Percentiles rank a stretch among this genome's conserved stretches.
Conservation (phyloP, 768 basidiomycete genomes). For the Podaxis mareebaensis region DNA sequence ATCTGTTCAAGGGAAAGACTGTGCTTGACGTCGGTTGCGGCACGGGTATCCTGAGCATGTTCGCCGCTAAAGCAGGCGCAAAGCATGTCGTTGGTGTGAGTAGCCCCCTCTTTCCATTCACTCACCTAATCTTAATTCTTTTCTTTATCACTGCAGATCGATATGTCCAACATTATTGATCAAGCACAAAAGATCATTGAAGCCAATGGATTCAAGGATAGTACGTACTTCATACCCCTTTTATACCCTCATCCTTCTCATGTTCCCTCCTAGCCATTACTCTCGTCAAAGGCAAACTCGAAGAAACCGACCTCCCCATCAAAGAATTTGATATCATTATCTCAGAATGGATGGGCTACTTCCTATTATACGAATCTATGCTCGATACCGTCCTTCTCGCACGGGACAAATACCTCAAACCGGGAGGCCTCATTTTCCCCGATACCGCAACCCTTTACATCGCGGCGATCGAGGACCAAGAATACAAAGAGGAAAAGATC, state of each 20-base stretch:
- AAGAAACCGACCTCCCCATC: conserved; percentile 87
- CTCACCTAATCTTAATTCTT: conserved; percentile 17
- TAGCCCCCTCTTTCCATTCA: conserved; percentile 18
- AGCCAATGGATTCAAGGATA: conserved; percentile 94
- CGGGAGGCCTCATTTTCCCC: conserved; percentile 91
- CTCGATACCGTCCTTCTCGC: conserved; percentile 97
- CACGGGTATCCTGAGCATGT: conserved; percentile 98
- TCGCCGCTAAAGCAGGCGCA: conserved; percentile 94
- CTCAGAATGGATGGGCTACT: conserved; percentile 99
- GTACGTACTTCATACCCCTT: conserved; percentile 44
- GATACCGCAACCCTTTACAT: conserved; percentile 91
- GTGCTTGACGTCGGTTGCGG: conserved; percentile 99
- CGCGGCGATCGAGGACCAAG: conserved; percentile 98
- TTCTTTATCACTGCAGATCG: conserved; percentile 60
- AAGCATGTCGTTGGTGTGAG: conserved; percentile 90
- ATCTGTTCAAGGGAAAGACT: conserved; percentile 95
- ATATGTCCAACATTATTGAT: conserved; percentile 99
- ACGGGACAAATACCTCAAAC: conserved; percentile 94
- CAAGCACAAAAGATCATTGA: conserved; percentile 97
- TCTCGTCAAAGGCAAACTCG: conserved; percentile 96
- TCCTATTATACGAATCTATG: conserved; percentile 99
- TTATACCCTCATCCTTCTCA: conserved; percentile 13
- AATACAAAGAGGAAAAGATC: conserved; percentile 99
- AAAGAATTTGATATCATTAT: conserved; percentile 97
- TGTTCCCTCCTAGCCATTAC: conserved; percentile 69